Evolutionary conservation across 2,329 filamentous ascomycete genomes (phyloP), one percentile per base, ranked within the genome.

Genomic region (Ceratocystiopsis brevicomis): DNA sequence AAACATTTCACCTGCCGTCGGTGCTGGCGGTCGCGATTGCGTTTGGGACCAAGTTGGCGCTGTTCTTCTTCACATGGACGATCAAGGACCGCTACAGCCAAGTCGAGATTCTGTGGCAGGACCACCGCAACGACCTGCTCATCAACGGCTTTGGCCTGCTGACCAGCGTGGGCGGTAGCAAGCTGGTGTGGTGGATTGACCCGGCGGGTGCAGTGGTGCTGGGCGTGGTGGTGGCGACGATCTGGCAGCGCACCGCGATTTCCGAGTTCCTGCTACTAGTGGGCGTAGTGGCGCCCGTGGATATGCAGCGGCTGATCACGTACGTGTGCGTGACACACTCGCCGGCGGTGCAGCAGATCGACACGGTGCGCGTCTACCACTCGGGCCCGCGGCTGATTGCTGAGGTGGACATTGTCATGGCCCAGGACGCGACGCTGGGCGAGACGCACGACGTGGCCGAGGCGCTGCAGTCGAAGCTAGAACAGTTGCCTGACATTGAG

Each of bases 381-480:
- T 84, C 78, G 8, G 88, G 88, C 0, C 76, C 87, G 1, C 73
- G 88, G 17, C 73, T 95, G 39, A 86, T 96, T 50, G 87, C 92
- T 51, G 90, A 98, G 65, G 85, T 96, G 35, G 90, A 98, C 57
- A 77, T 96, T 44, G 88, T 96, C 54, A 94, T 96, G 85, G 76
- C 87, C 52, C 74, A 78, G 0, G 65, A 74, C 1, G 72, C 78
- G 44, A 74, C 76, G 2, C 70, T 98, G 15, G 69, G 73, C 48
- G 77, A 78, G 42, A 90, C 86, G 0, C 90, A 98, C 59, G 90
- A 98, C 55, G 75, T 95, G 13, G 88, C 90, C 0, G 90, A 98
- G 61, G 86, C 81, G 53, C 67, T 98, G 53, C 90, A 98, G 67
- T 81, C 81, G 49, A 96, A 96, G 65, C 68, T 96, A 3, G 90